Evolutionary conservation across 169 alveolate genomes (phyloP).

Genomic region (Eimeria praecox): DNA sequence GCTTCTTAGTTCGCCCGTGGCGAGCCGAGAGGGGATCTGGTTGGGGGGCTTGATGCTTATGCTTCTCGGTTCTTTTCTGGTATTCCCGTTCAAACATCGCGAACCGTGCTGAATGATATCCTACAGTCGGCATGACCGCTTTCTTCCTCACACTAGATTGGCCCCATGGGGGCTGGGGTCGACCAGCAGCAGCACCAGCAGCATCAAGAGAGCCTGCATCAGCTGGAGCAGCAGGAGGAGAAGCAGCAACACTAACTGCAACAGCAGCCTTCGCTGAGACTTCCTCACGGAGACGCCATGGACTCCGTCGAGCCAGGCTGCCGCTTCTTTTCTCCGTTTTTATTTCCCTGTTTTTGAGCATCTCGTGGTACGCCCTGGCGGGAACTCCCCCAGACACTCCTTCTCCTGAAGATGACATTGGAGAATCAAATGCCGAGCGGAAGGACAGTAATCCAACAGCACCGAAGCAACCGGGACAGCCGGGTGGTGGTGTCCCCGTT

Average conservation of each 20-base stretch:
- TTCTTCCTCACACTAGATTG: not conserved
- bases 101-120: conserved; percentile 16
- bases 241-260: not conserved
- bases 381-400: not conserved
- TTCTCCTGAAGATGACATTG: conserved; percentile 30
- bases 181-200: not conserved
- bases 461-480: conserved; percentile 47
- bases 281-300: not conserved
- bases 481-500: conserved; percentile 59
- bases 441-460: not conserved
- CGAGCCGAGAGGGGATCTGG: conserved; percentile 11
- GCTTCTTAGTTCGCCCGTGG: conserved; percentile 4
- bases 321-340: not conserved
- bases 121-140: conserved; percentile 48
- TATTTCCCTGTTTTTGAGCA: not conserved
- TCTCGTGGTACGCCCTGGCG: not conserved
- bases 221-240: not conserved
- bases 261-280: not conserved
- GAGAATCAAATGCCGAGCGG: not conserved
- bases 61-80: not conserved
- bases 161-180: conserved; percentile 50
- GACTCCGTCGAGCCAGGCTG: conserved; percentile 1
- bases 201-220: not conserved
- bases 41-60: not conserved
- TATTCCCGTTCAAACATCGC: not conserved